Evolutionary conservation across 345 rosid species (phyloP).

Genomic region (Eucalyptus regnans): DNA sequence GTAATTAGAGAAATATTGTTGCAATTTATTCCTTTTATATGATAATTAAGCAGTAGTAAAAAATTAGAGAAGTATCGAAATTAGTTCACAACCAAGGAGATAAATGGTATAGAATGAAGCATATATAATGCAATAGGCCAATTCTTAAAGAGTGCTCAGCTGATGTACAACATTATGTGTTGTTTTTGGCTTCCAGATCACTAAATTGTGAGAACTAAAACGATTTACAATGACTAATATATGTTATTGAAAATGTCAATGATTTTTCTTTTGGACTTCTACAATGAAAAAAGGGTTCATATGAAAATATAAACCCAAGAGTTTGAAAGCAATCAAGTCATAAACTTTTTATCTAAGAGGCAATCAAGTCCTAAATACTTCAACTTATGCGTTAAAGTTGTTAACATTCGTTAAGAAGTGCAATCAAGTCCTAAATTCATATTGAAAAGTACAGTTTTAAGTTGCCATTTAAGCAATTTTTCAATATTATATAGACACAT

Average conservation of each 20-base stretch:
- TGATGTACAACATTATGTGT: neutral
- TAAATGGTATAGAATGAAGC: too few species aligned
- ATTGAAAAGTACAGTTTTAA: neutral
- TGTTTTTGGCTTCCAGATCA: too few species aligned
- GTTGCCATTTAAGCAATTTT: neutral
- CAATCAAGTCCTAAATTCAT: neutral
- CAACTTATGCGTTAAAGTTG: rapidly evolving
- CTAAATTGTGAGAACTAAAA: too few species aligned
- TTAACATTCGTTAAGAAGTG: rapidly evolving
- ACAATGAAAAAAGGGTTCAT: neutral
- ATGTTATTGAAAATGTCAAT: neutral
- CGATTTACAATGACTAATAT: neutral
- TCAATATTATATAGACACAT: too few species aligned
- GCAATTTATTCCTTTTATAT: too few species aligned
- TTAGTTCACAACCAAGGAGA: neutral
- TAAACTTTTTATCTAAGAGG: neutral
- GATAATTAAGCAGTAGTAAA: neutral
- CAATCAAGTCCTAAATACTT: neutral
- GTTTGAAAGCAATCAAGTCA: neutral
- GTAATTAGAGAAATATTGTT: neutral
- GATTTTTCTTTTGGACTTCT: neutral
- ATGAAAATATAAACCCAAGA: neutral
- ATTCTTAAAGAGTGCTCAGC: neutral
- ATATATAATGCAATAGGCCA: neutral
- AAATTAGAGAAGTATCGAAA: neutral